These are phyloP conservation scores for Crucihimalaya himalaica DNA, from an alignment of 345 rosid species.

Conservation along the genomic window DNA sequence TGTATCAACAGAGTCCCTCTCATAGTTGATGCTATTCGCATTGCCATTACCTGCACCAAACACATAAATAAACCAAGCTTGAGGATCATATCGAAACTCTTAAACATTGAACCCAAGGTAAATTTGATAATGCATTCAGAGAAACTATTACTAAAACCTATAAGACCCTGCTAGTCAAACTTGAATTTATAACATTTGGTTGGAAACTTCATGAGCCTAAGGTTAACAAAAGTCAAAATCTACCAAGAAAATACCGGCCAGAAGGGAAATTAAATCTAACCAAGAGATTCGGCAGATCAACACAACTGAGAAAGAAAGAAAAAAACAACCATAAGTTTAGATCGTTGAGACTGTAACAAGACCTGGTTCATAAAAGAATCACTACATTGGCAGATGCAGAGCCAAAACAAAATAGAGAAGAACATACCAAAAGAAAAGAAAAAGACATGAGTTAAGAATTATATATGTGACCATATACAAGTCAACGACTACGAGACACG, in stretches of 20 bases:
- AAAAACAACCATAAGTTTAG: slow-evolving; percentile 15
- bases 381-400: slow-evolving; percentile 22
- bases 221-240: slow-evolving; percentile 35
- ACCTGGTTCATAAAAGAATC: neutral
- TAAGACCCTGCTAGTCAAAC: slow-evolving; percentile 25
- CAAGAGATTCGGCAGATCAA: slow-evolving; percentile 39
- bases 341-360: slow-evolving; percentile 22
- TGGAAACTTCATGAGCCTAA: slow-evolving; percentile 17
- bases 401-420: slow-evolving; percentile 16
- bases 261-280: slow-evolving; percentile 20
- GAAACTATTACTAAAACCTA: neutral
- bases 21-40: slow-evolving; percentile 41
- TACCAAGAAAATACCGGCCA: slow-evolving; percentile 25
- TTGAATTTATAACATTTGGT: slow-evolving; percentile 30
- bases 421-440: slow-evolving; percentile 2
- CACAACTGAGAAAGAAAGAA: slow-evolving; percentile 22
- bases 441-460: slow-evolving; percentile 15
- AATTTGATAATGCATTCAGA: neutral
- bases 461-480: slow-evolving; percentile 20
- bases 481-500: slow-evolving; percentile 41
- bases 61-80: slow-evolving; percentile 31
- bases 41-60: slow-evolving; percentile 54
- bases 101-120: neutral
- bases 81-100: slow-evolving; percentile 12
- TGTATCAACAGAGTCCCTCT: slow-evolving; percentile 43